Evolutionary conservation across 2,329 filamentous ascomycete genomes (phyloP).

Genomic region (Penicillium sp.): DNA sequence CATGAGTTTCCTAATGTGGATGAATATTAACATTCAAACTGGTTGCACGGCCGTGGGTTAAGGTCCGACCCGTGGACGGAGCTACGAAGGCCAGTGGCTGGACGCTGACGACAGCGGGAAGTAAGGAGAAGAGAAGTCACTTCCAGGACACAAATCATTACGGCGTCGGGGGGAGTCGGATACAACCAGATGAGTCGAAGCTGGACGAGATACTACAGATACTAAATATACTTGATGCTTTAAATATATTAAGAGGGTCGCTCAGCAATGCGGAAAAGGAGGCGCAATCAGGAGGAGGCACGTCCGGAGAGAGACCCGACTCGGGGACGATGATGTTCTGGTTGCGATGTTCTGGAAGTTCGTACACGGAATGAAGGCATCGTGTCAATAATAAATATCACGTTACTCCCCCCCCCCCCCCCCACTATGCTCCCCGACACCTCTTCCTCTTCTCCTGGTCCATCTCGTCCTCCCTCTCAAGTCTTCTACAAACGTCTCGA

Average conservation of each 20-base stretch:
- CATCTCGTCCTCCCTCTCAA: neutral
- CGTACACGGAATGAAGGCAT: conserved; percentile 3
- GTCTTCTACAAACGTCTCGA: neutral
- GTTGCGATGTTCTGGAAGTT: neutral
- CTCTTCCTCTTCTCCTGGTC: conserved; percentile 10
- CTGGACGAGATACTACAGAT: neutral
- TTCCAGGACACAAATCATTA: too few relatives aligned
- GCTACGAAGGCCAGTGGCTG: conserved; percentile 14
- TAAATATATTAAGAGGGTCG: too few relatives aligned
- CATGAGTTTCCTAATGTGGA: too few relatives aligned
- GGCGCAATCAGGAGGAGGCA: neutral
- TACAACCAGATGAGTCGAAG: neutral
- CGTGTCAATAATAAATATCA: conserved; percentile 20
- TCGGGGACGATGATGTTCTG: neutral
- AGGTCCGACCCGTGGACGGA: conserved; percentile 12
- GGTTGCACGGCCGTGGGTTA: conserved; percentile 7
- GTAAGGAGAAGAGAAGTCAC: conserved; percentile 7
- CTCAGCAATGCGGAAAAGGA: neutral
- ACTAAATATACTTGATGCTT: too few relatives aligned
- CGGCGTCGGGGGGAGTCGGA: neutral
- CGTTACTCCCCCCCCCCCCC: conserved; percentile 18
- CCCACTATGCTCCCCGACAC: conserved; percentile 20
- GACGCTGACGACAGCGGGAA: conserved; percentile 13
- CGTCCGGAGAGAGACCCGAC: neutral
- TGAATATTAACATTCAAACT: neutral